Conservation (phyloP, 768 basidiomycete genomes). For the Fistulinella prunicolor region DNA sequence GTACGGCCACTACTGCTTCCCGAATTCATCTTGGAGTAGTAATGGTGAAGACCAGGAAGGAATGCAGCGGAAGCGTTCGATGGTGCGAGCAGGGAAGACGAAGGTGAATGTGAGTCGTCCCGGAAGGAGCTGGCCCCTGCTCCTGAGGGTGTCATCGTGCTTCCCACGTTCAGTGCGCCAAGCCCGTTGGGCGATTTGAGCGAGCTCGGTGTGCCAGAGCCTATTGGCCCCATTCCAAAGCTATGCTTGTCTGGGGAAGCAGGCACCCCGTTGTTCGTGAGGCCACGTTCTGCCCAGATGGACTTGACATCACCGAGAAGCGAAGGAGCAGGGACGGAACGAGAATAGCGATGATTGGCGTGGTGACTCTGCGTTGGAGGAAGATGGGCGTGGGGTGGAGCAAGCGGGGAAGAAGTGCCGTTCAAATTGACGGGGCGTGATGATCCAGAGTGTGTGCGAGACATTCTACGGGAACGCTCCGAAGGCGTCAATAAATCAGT, state of each 20-base stretch:
- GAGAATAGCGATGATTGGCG: conserved; percentile 66
- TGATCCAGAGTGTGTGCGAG: conserved; percentile 59
- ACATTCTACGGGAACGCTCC: conserved; percentile 80
- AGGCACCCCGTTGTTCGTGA: conserved; percentile 30
- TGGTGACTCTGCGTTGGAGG: conserved; percentile 23
- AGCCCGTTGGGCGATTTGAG: conserved; percentile 46
- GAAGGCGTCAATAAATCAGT: conserved; percentile 88
- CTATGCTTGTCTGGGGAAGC: conserved; percentile 36
- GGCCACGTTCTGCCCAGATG: conserved; percentile 71
- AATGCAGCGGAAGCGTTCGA: conserved; percentile 84
- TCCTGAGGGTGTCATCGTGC: conserved; percentile 5
- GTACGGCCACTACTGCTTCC: conserved; percentile 28
- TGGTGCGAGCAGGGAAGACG: conserved; percentile 45
- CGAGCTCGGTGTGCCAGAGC: conserved; percentile 48
- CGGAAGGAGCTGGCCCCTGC: conserved; percentile 27
- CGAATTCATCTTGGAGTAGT: conserved; percentile 55
- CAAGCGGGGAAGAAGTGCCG: conserved; percentile 19
- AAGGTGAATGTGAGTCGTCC: conserved; percentile 35
- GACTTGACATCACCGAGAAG: conserved; percentile 73
- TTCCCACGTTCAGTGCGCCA: conserved; percentile 21
- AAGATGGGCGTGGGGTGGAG: conserved; percentile 9
- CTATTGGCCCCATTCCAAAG: conserved; percentile 26
- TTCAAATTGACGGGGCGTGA: conserved; percentile 22
- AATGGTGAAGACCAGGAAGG: conserved; percentile 66
- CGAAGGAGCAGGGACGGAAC: conserved; percentile 77